Percentiles rank a stretch among this genome's conserved stretches.
These are phyloP conservation scores for Spirogloea muscicola DNA, from an alignment of 139 green algal species.

Conservation along the genomic window DNA sequence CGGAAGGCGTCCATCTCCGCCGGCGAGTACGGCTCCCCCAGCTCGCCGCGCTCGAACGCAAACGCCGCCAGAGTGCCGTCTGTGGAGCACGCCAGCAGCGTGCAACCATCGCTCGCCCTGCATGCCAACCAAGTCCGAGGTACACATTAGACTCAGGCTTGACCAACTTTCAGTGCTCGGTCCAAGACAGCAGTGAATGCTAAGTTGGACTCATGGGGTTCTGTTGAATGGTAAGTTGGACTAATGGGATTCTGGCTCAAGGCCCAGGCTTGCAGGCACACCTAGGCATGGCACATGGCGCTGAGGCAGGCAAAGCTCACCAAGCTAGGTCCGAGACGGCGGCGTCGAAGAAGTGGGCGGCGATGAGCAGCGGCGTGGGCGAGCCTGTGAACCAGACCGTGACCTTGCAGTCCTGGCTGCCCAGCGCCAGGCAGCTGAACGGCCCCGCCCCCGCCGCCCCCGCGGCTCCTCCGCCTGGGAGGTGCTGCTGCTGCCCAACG, in stretches of 20 bases:
- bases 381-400: slow-evolving; percentile 57
- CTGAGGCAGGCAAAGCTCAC: too few relatives aligned
- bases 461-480: not conserved
- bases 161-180: too few relatives aligned
- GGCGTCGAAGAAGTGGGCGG: slow-evolving; percentile 45
- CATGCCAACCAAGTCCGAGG: too few relatives aligned
- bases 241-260: too few relatives aligned
- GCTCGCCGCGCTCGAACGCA: slow-evolving; percentile 57
- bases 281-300: too few relatives aligned
- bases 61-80: slow-evolving; percentile 68
- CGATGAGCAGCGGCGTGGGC: slow-evolving; percentile 43
- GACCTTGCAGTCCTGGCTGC: slow-evolving; percentile 61
- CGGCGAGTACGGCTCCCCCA: slow-evolving; percentile 52
- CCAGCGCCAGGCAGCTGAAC: slow-evolving; percentile 59
- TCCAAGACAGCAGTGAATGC: too few relatives aligned
- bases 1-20: slow-evolving; percentile 57
- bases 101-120: slow-evolving; percentile 74
- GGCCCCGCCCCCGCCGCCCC: not conserved
- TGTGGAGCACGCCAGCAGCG: slow-evolving; percentile 64
- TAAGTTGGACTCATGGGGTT: too few relatives aligned
- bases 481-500: too few relatives aligned
- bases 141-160: too few relatives aligned
- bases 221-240: too few relatives aligned
- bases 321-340: slow-evolving; percentile 76
- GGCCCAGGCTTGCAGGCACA: too few relatives aligned